Evolutionary conservation across 495 filamentous ascomycete genomes (phyloP).

Genomic region (Hypoxylon fuscum): DNA sequence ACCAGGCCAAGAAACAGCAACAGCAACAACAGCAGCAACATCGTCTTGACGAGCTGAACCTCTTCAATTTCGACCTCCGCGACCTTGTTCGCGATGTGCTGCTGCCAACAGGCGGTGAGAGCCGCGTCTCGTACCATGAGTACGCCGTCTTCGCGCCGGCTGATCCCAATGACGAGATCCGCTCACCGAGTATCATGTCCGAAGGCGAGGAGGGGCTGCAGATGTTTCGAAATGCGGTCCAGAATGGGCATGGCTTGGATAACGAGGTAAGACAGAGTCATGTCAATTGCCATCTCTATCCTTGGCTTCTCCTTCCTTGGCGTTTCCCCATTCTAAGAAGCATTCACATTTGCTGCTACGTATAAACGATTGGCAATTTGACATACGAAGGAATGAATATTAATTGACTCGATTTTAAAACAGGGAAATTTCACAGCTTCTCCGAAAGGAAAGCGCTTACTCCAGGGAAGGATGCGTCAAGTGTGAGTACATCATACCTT

Average conservation of each 20-base stretch:
- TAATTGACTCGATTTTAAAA: not conserved
- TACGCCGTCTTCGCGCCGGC: conserved; percentile 43
- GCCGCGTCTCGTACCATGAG: conserved; percentile 45
- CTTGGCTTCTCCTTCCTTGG: not conserved
- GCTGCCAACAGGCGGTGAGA: conserved; percentile 29
- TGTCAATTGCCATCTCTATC: too few species aligned
- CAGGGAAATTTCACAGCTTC: conserved; percentile 43
- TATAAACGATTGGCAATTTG: not conserved
- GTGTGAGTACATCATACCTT: conserved; percentile 38
- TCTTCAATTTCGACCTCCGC: conserved; percentile 42
- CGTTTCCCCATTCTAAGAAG: not conserved
- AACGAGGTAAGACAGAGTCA: conserved; percentile 43
- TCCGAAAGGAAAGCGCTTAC: conserved; percentile 31
- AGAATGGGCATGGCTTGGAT: conserved; percentile 40
- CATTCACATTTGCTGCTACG: too few species aligned
- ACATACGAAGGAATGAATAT: not conserved
- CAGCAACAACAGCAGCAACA: conserved; percentile 14
- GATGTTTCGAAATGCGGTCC: conserved; percentile 42
- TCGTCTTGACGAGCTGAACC: conserved; percentile 31
- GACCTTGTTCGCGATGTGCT: conserved; percentile 33
- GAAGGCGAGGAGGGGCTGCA: conserved; percentile 37
- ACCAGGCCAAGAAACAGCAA: conserved; percentile 10
- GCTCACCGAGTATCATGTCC: conserved; percentile 43
- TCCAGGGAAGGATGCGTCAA: conserved; percentile 44
- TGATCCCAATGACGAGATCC: conserved; percentile 27